Evolutionary conservation across 108 stramenopile genomes (phyloP).

Genomic region (Aurantiochytrium sp.): DNA sequence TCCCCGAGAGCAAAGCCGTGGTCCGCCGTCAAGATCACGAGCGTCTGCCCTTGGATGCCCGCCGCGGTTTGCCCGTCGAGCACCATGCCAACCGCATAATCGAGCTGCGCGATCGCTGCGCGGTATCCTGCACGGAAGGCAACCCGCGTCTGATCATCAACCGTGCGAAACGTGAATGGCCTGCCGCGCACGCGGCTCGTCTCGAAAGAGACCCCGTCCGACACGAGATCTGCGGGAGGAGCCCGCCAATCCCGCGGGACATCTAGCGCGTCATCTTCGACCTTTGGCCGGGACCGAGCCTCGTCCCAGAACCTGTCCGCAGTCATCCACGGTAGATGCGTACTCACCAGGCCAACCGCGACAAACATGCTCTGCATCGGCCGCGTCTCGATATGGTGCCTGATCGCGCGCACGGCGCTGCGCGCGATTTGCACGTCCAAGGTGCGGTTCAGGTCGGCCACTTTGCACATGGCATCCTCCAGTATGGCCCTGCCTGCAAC

Average conservation of each 20-base stretch:
- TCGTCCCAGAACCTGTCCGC: not conserved
- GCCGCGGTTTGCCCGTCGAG: not conserved
- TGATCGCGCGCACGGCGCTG: not conserved
- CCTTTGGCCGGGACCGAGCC: not conserved
- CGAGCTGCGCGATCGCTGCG: not conserved
- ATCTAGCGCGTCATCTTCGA: not conserved
- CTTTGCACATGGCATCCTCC: not conserved
- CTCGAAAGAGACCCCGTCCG: not conserved
- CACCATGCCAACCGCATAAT: not conserved
- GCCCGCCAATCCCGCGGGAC: not conserved
- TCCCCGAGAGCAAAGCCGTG: constrained; percentile 28
- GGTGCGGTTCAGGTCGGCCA: not conserved
- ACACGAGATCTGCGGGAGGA: not conserved
- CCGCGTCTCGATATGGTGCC: not conserved
- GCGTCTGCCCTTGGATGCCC: not conserved
- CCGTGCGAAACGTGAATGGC: not conserved
- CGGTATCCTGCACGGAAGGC: not conserved
- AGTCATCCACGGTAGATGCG: not conserved
- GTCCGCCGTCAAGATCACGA: not conserved
- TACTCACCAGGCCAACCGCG: not conserved
- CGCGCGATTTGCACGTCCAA: not conserved
- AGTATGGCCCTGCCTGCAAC: not conserved
- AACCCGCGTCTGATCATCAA: not conserved
- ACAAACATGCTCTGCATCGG: not conserved
- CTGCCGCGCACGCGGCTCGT: not conserved